Conservation (phyloP, 257 asterid genomes). For the Verbascum thapsus region DNA sequence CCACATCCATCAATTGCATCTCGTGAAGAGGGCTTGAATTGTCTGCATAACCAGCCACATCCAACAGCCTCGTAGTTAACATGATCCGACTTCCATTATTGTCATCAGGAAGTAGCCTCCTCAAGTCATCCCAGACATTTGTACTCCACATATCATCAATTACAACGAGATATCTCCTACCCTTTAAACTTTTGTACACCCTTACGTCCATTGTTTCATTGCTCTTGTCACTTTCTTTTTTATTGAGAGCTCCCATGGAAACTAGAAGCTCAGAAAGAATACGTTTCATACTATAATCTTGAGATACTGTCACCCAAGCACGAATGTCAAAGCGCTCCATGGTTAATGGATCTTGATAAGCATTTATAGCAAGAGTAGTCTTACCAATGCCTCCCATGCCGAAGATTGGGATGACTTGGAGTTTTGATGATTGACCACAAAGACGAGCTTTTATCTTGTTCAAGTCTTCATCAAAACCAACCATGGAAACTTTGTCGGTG, state of each 20-base stretch:
- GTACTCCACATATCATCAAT: conserved; percentile 28
- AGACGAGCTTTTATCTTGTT: conserved; percentile 13
- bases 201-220: not conserved
- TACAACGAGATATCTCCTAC: conserved; percentile 9
- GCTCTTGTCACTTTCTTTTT: not conserved
- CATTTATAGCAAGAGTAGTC: not conserved
- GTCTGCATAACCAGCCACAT: conserved; percentile 21
- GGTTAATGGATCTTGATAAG: not conserved
- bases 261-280: not conserved
- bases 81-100: conserved; percentile 19
- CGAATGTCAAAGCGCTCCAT: not conserved
- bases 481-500: not conserved
- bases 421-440: conserved; percentile 4
- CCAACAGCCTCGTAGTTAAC: not conserved
- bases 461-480: conserved; percentile 15
- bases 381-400: conserved; percentile 23
- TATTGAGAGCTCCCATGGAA: not conserved
- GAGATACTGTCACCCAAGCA: conserved; percentile 2
- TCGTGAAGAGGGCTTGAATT: not conserved
- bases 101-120: conserved; percentile 16
- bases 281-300: not conserved
- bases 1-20: conserved; percentile 1
- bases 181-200: conserved; percentile 13
- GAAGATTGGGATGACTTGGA: conserved; percentile 20
- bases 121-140: conserved; percentile 19